phyloP scores from a whole-genome alignment of 306 rosid genomes.

The Casuarina equisetifolia region DNA sequence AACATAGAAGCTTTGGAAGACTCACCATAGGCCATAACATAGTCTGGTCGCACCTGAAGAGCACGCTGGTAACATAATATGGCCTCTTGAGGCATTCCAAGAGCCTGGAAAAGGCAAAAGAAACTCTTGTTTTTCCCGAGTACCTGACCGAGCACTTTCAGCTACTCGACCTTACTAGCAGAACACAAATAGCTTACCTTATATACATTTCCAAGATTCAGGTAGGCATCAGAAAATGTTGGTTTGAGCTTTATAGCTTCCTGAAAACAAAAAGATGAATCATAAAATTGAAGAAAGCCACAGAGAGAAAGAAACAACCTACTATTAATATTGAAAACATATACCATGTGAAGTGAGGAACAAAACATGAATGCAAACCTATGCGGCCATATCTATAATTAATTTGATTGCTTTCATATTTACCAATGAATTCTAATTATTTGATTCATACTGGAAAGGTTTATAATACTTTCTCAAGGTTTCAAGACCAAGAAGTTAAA shows the following conservation, averaged over 20 bases:
- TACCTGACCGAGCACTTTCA: conserved; percentile 45
- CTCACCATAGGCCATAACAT: conserved; percentile 94
- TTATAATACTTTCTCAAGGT: background rate
- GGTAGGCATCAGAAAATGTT: conserved; percentile 95
- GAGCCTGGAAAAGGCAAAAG: conserved; percentile 72
- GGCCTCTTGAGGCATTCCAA: conserved; percentile 96
- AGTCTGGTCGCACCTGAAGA: conserved; percentile 83
- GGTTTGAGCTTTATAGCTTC: conserved; percentile 99
- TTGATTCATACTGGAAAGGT: background rate
- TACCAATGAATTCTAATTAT: background rate
- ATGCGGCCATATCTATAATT: background rate
- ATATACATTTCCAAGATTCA: conserved; percentile 97
- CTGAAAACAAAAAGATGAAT: conserved; percentile 37
- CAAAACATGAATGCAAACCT: background rate
- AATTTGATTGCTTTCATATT: background rate
- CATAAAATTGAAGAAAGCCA: conserved; percentile 1
- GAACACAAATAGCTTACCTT: conserved; percentile 70
- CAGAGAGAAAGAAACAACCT: conserved; percentile 1
- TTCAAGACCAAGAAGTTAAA: background rate
- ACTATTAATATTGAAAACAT: background rate
- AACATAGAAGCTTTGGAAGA: background rate
- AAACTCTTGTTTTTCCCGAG: conserved; percentile 45
- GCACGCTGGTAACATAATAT: conserved; percentile 92
- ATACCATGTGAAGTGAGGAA: background rate
- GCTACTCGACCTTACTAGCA: conserved; percentile 45